Evolutionary conservation across 2,329 filamentous ascomycete species (phyloP), one percentile per base, ranked within the genome.

Genomic region (Biscogniauxia sp.): DNA sequence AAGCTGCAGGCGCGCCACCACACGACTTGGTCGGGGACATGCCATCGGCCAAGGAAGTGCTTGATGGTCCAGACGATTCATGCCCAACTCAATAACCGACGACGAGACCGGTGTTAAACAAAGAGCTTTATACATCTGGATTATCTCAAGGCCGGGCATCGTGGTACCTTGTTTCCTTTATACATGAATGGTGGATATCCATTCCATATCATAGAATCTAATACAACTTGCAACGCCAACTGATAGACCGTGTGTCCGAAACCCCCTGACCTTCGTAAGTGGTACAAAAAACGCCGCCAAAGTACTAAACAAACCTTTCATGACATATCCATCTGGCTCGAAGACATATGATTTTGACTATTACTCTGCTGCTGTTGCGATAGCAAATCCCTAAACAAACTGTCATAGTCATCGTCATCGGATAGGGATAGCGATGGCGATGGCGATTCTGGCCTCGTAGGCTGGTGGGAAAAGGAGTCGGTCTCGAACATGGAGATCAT

Each of bases 11-110:
- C 9, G 93, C 91, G 20, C 95, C 95, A 52, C 95, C 95, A 0
- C 84, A 91, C 45, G 95, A 98, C 75, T 80, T 99, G 19, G 90
- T 99, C 17, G 94, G 93, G 59, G 92, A 97, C 73, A 90, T 96
- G 85, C 88, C 88, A 58, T 90, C 90, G 55, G 90, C 91, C 19
- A 91, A 94, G 72, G 91, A 94, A 66, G 84, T 83, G 6, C 80
- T 89, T 60, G 84, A 81, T 51, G 81, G 78, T 37, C 80, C 84
- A 25, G 86, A 88, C 66, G 86, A 88, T 68, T 80, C 83, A 25
- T 89, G 86, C 68, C 83, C 85, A 62, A 82, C 82, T 59, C 86
- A 88, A 77, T 89, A 78, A 78, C 2, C 57, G 50, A 62, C 50
- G 68, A 64, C 65, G 70, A 66, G 60, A 51, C n/a, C 66, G 57